Evolutionary conservation across 192 early-diverging fungal species (phyloP).

Genomic region (Coemansia sp.): DNA sequence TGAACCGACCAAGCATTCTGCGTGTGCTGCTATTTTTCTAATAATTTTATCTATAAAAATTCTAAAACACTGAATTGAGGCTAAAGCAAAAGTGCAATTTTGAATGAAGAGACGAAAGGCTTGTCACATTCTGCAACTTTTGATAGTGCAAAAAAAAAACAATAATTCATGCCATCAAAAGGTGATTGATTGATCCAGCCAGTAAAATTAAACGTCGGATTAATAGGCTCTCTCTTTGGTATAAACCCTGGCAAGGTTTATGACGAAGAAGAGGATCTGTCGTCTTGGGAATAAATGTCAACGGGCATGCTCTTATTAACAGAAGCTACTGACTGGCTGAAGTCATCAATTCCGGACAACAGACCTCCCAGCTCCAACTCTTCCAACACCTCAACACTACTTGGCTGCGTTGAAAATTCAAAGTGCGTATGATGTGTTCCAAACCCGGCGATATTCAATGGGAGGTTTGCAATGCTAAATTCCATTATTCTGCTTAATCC

Average conservation of each 20-base stretch:
- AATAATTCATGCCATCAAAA: not conserved
- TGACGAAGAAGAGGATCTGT: too few relatives aligned
- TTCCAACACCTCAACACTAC: not conserved
- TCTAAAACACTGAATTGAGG: not conserved
- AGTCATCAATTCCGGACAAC: not conserved
- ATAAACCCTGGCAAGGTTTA: too few relatives aligned
- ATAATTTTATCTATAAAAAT: not conserved
- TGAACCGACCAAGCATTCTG: conserved; percentile 34
- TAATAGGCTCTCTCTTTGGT: too few relatives aligned
- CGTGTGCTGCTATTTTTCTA: not conserved
- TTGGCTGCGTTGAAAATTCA: not conserved
- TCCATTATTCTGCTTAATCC: conserved; percentile 8
- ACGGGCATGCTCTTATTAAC: too few relatives aligned
- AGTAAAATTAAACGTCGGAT: too few relatives aligned
- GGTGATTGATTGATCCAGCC: too few relatives aligned
- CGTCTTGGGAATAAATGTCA: too few relatives aligned
- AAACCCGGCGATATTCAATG: not conserved
- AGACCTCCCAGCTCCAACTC: not conserved
- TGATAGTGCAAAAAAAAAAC: too few relatives aligned
- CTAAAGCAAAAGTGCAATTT: conserved; percentile 1
- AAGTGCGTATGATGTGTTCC: conserved; percentile 2
- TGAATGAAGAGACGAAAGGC: not conserved
- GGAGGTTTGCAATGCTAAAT: conserved; percentile 22
- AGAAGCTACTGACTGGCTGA: not conserved
- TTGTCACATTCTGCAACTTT: not conserved